Percentiles rank a stretch among this genome's conserved stretches.
These are phyloP conservation scores for Tagetes erecta DNA, from an alignment of 129 eudicot species.

Conservation along the genomic window DNA sequence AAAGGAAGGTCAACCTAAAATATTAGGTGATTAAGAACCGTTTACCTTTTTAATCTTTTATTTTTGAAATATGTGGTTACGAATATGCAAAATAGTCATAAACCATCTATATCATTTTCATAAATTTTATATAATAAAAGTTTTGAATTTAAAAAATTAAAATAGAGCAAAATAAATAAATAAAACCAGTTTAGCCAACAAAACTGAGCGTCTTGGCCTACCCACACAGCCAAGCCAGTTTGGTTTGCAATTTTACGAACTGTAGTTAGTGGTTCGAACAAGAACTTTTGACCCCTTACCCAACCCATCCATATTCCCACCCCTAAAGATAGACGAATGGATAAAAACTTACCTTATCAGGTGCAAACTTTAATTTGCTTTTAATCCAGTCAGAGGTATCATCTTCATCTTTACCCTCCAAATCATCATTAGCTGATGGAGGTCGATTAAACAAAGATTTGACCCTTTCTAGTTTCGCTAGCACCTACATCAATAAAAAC, in stretches of 20 bases:
- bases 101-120: not conserved
- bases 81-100: not conserved
- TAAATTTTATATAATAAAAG: not conserved
- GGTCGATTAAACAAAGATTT: constrained; percentile 43
- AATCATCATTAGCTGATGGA: constrained; percentile 39
- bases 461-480: constrained; percentile 73
- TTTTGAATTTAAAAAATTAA: not conserved
- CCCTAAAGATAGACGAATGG: not conserved
- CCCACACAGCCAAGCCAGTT: not conserved
- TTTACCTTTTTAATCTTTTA: not conserved
- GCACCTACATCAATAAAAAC: constrained; percentile 38
- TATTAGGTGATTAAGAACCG: not conserved
- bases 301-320: not conserved
- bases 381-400: constrained; percentile 69
- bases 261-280: too few relatives aligned
- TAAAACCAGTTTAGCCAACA: not conserved
- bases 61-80: not conserved
- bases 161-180: not conserved
- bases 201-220: not conserved
- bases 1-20: not conserved
- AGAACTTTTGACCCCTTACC: too few relatives aligned
- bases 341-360: constrained; percentile 58
- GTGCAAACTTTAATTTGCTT: constrained; percentile 58
- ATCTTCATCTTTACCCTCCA: constrained; percentile 45
- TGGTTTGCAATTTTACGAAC: not conserved